phyloP scores from a whole-genome alignment of 257 asterid genomes.

The Nicotiana paniculata region DNA sequence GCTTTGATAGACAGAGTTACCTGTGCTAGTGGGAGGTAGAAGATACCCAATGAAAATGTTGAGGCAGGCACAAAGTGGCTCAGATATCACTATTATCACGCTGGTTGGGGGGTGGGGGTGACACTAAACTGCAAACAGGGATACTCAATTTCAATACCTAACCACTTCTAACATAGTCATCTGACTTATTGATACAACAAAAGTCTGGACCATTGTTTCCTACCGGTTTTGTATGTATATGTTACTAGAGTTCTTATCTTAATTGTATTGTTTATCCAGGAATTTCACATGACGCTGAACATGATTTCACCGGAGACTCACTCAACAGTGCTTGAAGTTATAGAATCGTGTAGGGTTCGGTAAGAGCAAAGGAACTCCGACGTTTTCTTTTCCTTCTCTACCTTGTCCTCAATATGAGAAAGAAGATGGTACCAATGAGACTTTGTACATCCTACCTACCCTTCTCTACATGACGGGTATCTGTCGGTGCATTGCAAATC shows the following conservation, averaged over 20 bases:
- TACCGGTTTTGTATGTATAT: neutral
- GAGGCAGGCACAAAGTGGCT: too few relatives aligned
- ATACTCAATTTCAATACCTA: neutral
- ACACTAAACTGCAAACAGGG: neutral
- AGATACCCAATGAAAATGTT: too few relatives aligned
- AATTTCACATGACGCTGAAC: constrained; percentile 62
- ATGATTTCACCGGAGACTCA: constrained; percentile 79
- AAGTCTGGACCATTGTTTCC: neutral
- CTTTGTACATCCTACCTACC: neutral
- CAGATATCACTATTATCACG: too few relatives aligned
- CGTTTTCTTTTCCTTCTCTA: neutral
- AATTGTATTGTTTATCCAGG: constrained; percentile 29
- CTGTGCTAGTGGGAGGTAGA: too few relatives aligned
- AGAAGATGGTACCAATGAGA: neutral
- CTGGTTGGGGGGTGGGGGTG: neutral
- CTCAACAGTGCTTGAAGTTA: constrained; percentile 62
- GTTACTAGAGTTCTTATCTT: neutral
- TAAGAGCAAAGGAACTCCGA: constrained; percentile 26
- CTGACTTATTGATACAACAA: neutral
- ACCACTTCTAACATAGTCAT: neutral
- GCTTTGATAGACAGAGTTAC: too few relatives aligned
- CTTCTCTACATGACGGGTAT: neutral
- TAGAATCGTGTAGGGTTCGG: constrained; percentile 62
- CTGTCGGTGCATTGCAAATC: constrained; percentile 11
- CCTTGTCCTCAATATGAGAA: neutral